A percentile compares a stretch with the other conserved stretches of the same genome.
phyloP scores from a whole-genome alignment of 768 basidiomycete genomes.

The Amanita inopinata region DNA sequence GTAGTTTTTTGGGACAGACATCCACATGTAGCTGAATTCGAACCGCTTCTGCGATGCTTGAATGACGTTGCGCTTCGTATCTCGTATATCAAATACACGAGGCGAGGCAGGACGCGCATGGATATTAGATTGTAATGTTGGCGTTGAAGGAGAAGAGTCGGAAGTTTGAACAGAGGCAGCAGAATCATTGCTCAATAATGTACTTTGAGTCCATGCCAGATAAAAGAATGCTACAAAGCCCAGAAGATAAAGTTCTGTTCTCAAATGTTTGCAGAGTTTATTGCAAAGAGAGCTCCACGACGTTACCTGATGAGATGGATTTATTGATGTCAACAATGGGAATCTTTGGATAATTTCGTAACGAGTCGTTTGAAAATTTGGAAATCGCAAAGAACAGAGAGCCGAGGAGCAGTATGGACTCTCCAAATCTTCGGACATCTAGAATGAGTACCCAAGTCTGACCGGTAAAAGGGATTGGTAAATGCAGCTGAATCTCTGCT shows the following conservation, averaged over 20 bases:
- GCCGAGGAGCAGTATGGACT: slow-evolving; percentile 54
- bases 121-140: slow-evolving; percentile 11
- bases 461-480: slow-evolving; percentile 33
- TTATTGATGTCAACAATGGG: slow-evolving; percentile 20
- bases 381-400: slow-evolving; percentile 49
- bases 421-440: slow-evolving; percentile 52
- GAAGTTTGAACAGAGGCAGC: background rate
- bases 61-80: slow-evolving; percentile 28
- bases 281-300: background rate
- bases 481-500: slow-evolving; percentile 31
- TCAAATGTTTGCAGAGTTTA: slow-evolving; percentile 8
- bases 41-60: slow-evolving; percentile 27
- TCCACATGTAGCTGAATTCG: slow-evolving; percentile 72
- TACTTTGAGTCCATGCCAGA: slow-evolving; percentile 50
- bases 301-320: slow-evolving; percentile 45
- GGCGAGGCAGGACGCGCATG: slow-evolving; percentile 29
- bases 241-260: slow-evolving; percentile 49
- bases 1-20: slow-evolving; percentile 86
- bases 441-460: slow-evolving; percentile 40
- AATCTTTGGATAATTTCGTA: slow-evolving; percentile 18
- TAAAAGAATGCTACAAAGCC: slow-evolving; percentile 48
- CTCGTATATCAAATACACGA: slow-evolving; percentile 28
- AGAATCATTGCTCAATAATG: slow-evolving; percentile 23
- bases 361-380: slow-evolving; percentile 30
- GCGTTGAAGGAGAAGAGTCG: slow-evolving; percentile 11